Evolutionary conservation across 768 basidiomycete species (phyloP).

Genomic region (Solioccasus polychromus): DNA sequence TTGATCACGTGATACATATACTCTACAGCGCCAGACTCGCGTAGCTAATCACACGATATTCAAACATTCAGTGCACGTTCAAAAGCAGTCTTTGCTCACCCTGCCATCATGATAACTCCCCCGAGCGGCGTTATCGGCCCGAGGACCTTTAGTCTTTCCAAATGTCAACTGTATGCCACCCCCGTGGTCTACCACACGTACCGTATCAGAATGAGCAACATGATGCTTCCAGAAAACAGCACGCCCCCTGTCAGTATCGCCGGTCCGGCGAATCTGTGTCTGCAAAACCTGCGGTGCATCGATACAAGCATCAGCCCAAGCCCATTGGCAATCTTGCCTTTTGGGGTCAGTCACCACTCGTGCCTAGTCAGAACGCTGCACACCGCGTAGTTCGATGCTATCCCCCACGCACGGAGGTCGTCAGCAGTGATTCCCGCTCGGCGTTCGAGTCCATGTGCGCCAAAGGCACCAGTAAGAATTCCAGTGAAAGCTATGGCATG

Average conservation of each 20-base stretch:
- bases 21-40: slow-evolving; percentile 47
- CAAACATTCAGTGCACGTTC: background rate
- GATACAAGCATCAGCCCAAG: slow-evolving; percentile 62
- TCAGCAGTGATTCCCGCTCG: slow-evolving; percentile 47
- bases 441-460: slow-evolving; percentile 58
- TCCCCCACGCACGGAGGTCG: slow-evolving; percentile 56
- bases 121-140: slow-evolving; percentile 71
- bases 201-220: slow-evolving; percentile 51
- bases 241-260: slow-evolving; percentile 56
- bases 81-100: slow-evolving; percentile 41
- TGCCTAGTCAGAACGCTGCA: slow-evolving; percentile 13
- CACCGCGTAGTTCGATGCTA: slow-evolving; percentile 64
- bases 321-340: slow-evolving; percentile 61
- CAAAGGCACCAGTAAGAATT: slow-evolving; percentile 64
- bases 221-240: slow-evolving; percentile 65
- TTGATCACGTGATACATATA: slow-evolving; percentile 36
- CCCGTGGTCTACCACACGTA: slow-evolving; percentile 15
- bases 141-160: slow-evolving; percentile 43
- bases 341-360: slow-evolving; percentile 8
- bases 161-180: slow-evolving; percentile 4
- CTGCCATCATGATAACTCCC: slow-evolving; percentile 61
- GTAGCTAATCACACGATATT: slow-evolving; percentile 40
- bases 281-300: slow-evolving; percentile 56
- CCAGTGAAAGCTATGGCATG: slow-evolving; percentile 41
- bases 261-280: slow-evolving; percentile 63